Conservation (phyloP, 305 asterid species). For the Fraxinus angustifolia region DNA sequence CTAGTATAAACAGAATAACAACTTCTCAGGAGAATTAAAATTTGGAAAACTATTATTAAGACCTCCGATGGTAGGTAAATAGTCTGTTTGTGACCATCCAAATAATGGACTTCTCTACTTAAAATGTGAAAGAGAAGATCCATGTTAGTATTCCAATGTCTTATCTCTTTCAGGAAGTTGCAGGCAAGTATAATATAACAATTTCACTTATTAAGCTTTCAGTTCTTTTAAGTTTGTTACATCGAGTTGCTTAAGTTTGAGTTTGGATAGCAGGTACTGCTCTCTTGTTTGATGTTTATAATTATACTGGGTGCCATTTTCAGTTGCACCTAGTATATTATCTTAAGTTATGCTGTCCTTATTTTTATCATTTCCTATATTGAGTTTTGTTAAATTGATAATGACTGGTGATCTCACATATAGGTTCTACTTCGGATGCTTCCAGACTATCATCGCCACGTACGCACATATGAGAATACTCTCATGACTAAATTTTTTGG, state of each 20-base stretch:
- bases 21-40: background rate
- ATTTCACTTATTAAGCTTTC: background rate
- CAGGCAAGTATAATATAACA: background rate
- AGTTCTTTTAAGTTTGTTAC: background rate
- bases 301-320: background rate
- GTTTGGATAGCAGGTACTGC: background rate
- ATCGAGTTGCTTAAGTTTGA: background rate
- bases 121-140: background rate
- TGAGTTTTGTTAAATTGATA: slow-evolving; percentile 16
- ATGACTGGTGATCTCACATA: slow-evolving; percentile 24
- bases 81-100: background rate
- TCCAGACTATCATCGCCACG: slow-evolving; percentile 84
- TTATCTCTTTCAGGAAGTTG: background rate
- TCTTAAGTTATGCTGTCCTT: background rate
- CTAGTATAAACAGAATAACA: background rate
- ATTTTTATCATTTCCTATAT: background rate
- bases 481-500: slow-evolving; percentile 95
- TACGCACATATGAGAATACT: slow-evolving; percentile 74
- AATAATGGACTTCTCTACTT: background rate
- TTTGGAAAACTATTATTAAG: background rate
- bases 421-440: slow-evolving; percentile 96
- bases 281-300: background rate
- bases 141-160: background rate
- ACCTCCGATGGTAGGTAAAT: background rate
- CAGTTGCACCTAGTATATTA: background rate